A percentile compares a stretch with the other conserved stretches of the same genome.
phyloP scores from a whole-genome alignment of 768 basidiomycete genomes.

The Macrocybe gigantea region DNA sequence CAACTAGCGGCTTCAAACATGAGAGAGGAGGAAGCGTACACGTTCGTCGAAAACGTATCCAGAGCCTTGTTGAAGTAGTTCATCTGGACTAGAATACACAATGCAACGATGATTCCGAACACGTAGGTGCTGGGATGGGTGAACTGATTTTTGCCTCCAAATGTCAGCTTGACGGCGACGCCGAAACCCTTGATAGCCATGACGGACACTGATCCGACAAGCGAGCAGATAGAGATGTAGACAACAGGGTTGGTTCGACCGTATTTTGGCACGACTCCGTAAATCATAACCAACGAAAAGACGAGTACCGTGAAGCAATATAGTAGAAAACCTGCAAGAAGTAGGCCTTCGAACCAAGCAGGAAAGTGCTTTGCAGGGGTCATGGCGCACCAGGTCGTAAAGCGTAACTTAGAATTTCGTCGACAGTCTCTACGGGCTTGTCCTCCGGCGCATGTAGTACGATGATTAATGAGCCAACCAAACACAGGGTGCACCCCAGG shows the following conservation, averaged over 20 bases:
- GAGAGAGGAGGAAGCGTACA: slow-evolving; percentile 50
- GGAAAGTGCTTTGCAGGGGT: not conserved
- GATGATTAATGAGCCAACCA: slow-evolving; percentile 89
- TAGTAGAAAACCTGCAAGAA: slow-evolving; percentile 69
- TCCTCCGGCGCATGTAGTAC: slow-evolving; percentile 96
- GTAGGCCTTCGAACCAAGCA: not conserved
- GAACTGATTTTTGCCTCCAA: slow-evolving; percentile 93
- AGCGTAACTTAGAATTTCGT: slow-evolving; percentile 90
- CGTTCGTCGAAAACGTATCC: slow-evolving; percentile 94
- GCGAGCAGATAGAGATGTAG: slow-evolving; percentile 94
- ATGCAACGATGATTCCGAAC: slow-evolving; percentile 74
- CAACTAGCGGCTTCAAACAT: not conserved
- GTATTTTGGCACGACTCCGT: slow-evolving; percentile 74
- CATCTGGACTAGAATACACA: slow-evolving; percentile 91
- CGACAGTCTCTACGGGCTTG: slow-evolving; percentile 87
- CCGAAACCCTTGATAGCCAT: slow-evolving; percentile 99
- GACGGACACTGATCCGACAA: slow-evolving; percentile 94
- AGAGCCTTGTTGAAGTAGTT: slow-evolving; percentile 98
- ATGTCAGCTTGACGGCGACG: slow-evolving; percentile 90
- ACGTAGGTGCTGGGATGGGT: slow-evolving; percentile 94
- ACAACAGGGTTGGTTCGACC: slow-evolving; percentile 86
- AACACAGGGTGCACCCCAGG: slow-evolving; percentile 76
- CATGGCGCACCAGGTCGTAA: slow-evolving; percentile 73
- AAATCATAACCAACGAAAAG: slow-evolving; percentile 84
- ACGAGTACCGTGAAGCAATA: slow-evolving; percentile 85